Conservation (phyloP, 352 stramenopile genomes). For the Phytopythium cucurbitacearum region DNA sequence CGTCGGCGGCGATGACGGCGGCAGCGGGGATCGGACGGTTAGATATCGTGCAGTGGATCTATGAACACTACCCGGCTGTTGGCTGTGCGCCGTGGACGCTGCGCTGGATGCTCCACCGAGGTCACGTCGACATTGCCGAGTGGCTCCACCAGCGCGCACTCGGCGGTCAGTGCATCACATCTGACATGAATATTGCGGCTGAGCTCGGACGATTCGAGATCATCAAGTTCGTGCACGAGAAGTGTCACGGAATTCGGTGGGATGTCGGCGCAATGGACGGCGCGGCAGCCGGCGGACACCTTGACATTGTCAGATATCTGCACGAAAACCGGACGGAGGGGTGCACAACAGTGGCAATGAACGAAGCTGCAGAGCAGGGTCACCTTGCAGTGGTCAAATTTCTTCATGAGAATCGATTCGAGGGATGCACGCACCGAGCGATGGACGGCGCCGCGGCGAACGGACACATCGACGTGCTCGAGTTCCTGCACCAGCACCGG, state of each 20-base stretch:
- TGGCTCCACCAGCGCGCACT: slow-evolving; percentile 2
- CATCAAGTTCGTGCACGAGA: slow-evolving; percentile 13
- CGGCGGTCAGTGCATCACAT: not conserved
- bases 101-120: slow-evolving; percentile 5
- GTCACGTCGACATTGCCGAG: slow-evolving; percentile 4
- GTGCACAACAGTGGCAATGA: slow-evolving; percentile 4
- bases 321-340: slow-evolving; percentile 3
- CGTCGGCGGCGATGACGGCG: slow-evolving; percentile 21
- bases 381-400: slow-evolving; percentile 12
- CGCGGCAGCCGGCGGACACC: slow-evolving; percentile 13
- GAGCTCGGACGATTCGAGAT: slow-evolving; percentile 1
- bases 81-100: not conserved
- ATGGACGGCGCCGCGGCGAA: slow-evolving; percentile 28
- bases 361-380: slow-evolving; percentile 2
- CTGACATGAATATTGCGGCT: slow-evolving; percentile 1
- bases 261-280: slow-evolving; percentile 8
- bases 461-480: slow-evolving; percentile 20
- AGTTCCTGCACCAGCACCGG: slow-evolving; percentile 15
- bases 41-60: slow-evolving; percentile 19
- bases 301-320: slow-evolving; percentile 16
- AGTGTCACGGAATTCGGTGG: slow-evolving; percentile 2
- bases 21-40: slow-evolving; percentile 21
- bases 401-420: slow-evolving; percentile 15
- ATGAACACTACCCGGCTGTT: slow-evolving; percentile 14
- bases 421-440: slow-evolving; percentile 12